phyloP scores from a whole-genome alignment of 2,329 filamentous ascomycete genomes.

The Orbilia brochopaga region DNA sequence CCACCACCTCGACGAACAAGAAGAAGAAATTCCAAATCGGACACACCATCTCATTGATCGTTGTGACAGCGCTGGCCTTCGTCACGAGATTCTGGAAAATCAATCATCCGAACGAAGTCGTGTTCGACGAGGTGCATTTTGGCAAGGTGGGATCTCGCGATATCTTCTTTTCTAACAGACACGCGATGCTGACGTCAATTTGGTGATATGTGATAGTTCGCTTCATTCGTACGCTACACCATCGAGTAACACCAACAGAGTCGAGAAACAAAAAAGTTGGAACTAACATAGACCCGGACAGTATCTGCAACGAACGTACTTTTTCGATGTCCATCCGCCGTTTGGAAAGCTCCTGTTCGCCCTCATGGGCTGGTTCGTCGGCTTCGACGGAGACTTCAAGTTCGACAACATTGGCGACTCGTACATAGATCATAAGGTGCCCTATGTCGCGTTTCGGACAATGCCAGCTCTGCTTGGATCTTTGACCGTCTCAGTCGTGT shows the following conservation, averaged over 20 bases:
- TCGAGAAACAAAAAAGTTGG: background rate
- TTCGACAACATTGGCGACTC: constrained; percentile 99
- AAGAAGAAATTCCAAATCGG: constrained; percentile 66
- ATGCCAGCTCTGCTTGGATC: constrained; percentile 91
- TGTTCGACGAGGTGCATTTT: constrained; percentile 99
- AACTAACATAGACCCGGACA: constrained; percentile 64
- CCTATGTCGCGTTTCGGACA: constrained; percentile 93
- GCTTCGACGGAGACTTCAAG: constrained; percentile 94
- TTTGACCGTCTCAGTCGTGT: constrained; percentile 89
- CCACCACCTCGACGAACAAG: no score
- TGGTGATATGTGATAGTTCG: constrained; percentile 64
- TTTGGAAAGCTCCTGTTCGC: constrained; percentile 98
- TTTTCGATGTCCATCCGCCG: constrained; percentile 98
- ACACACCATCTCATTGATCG: constrained; percentile 76
- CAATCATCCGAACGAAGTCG: constrained; percentile 91
- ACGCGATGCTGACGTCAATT: constrained; percentile 3
- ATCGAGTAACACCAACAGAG: background rate
- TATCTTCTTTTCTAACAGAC: constrained; percentile 17
- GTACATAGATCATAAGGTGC: constrained; percentile 95
- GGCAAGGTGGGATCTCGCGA: constrained; percentile 75
- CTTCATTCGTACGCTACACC: constrained; percentile 63
- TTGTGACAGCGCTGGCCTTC: constrained; percentile 85
- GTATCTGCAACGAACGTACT: constrained; percentile 96
- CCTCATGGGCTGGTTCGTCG: constrained; percentile 94
- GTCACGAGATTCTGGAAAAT: constrained; percentile 95